Evolutionary conservation across 805 yeast species (phyloP).

Genomic region (Candida endomychidarum): DNA sequence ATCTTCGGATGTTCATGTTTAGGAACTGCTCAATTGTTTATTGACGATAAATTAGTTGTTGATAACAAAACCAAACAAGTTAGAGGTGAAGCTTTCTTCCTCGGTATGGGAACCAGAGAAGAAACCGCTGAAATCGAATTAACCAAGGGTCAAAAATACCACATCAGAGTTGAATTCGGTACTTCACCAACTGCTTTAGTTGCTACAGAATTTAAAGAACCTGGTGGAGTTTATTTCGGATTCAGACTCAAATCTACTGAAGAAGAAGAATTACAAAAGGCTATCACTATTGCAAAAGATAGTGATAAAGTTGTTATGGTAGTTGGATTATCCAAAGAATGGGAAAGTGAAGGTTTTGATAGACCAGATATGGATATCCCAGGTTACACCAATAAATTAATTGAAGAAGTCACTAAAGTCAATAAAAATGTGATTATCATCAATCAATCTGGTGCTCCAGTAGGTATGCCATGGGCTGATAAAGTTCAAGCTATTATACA

Average conservation of each 20-base stretch:
- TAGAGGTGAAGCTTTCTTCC: constrained; percentile 50
- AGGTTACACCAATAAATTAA: constrained; percentile 26
- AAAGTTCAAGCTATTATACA: constrained; percentile 17
- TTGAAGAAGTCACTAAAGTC: constrained; percentile 25
- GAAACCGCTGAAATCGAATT: constrained; percentile 38
- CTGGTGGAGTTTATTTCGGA: constrained; percentile 27
- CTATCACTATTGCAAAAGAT: constrained; percentile 26
- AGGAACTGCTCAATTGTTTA: constrained; percentile 57
- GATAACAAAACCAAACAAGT: constrained; percentile 57
- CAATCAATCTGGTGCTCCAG: constrained; percentile 36
- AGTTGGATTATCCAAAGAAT: constrained; percentile 30
- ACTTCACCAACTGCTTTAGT: constrained; percentile 18
- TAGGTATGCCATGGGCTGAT: constrained; percentile 29
- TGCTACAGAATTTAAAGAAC: constrained; percentile 20
- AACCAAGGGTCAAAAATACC: constrained; percentile 46
- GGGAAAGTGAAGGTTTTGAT: constrained; percentile 37
- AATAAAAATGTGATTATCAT: constrained; percentile 32
- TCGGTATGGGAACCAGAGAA: constrained; percentile 55
- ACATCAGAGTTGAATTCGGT: constrained; percentile 51
- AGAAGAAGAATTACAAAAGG: constrained; percentile 25
- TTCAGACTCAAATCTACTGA: constrained; percentile 22
- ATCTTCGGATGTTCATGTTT: constrained; percentile 51
- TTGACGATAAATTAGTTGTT: constrained; percentile 52
- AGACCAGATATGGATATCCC: constrained; percentile 31
- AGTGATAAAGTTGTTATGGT: constrained; percentile 30